These are phyloP conservation scores for Fraxinus quadrangulata DNA, from an alignment of 257 asterid species.

Conservation along the genomic window DNA sequence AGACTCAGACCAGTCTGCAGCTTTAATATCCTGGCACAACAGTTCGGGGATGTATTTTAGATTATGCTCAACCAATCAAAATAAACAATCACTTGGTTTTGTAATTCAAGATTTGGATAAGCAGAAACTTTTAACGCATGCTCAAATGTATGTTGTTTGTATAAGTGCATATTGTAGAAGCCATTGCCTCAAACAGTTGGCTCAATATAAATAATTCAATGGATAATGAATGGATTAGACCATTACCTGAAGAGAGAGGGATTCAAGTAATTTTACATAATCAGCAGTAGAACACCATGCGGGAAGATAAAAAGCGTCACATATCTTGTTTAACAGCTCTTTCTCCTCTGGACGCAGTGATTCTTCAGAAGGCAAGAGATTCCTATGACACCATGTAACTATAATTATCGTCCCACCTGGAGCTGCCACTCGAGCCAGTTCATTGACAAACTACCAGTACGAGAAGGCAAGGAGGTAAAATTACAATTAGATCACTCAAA, in stretches of 20 bases:
- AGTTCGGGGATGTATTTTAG: slow-evolving; percentile 4
- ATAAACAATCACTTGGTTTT: background rate
- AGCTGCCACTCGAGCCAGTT: slow-evolving; percentile 89
- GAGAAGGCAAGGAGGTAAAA: background rate
- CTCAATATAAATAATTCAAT: background rate
- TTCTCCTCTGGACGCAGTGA: slow-evolving; percentile 67
- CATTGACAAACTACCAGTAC: slow-evolving; percentile 67
- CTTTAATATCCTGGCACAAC: slow-evolving; percentile 66
- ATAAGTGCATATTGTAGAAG: too few species aligned
- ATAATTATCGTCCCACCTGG: slow-evolving; percentile 91
- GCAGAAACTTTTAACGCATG: background rate
- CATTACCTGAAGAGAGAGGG: slow-evolving; percentile 73
- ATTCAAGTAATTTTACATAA: slow-evolving; percentile 67
- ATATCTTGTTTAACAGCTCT: slow-evolving; percentile 60
- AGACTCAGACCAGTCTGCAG: slow-evolving; percentile 81
- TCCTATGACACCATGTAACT: slow-evolving; percentile 98
- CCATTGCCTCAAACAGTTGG: background rate
- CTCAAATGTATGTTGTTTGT: background rate
- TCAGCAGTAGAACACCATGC: slow-evolving; percentile 93
- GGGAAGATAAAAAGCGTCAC: slow-evolving; percentile 81
- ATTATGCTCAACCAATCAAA: background rate
- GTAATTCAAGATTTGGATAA: too few species aligned
- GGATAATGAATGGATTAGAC: background rate
- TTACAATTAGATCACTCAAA: background rate
- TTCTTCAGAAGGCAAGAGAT: slow-evolving; percentile 70